Percentiles rank a stretch among this genome's conserved stretches.
These are phyloP conservation scores for Podospora appendiculata DNA, from an alignment of 495 filamentous ascomycete genomes.

Conservation along the genomic window DNA sequence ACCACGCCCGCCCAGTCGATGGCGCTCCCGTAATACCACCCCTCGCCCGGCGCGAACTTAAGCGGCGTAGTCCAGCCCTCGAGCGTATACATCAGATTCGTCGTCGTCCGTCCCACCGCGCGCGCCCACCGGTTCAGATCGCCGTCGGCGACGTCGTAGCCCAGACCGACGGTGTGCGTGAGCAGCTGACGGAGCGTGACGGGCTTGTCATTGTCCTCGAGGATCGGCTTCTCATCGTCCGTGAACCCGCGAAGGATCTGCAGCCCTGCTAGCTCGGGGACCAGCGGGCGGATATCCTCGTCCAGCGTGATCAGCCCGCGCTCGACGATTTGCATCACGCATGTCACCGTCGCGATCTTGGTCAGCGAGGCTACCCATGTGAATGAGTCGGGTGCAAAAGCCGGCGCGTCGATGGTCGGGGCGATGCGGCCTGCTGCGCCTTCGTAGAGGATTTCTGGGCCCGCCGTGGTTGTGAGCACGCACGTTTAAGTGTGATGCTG, in stretches of 20 bases:
- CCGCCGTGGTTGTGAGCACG: background rate
- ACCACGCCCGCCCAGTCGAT: conserved; percentile 25
- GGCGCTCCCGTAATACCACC: conserved; percentile 23
- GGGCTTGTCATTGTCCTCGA: conserved; percentile 15
- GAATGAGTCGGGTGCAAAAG: conserved; percentile 42
- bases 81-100: conserved; percentile 6
- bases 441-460: conserved; percentile 14
- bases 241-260: conserved; percentile 18
- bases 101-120: conserved; percentile 10
- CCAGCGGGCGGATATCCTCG: conserved; percentile 13
- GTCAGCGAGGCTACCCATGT: conserved; percentile 28
- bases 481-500: background rate
- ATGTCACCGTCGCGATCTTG: conserved; percentile 17
- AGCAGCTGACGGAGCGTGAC: conserved; percentile 27
- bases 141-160: conserved; percentile 17
- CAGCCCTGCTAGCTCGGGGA: conserved; percentile 16
- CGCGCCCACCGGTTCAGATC: conserved; percentile 17
- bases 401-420: conserved; percentile 3
- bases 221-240: conserved; percentile 12
- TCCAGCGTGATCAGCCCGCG: conserved; percentile 11
- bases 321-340: conserved; percentile 21
- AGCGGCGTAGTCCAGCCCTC: conserved; percentile 24
- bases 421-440: conserved; percentile 16
- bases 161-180: conserved; percentile 23
- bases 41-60: conserved; percentile 19